Evolutionary conservation across 1,139 yeast genomes (phyloP).

Genomic region (Suhomyces bokatorum): DNA sequence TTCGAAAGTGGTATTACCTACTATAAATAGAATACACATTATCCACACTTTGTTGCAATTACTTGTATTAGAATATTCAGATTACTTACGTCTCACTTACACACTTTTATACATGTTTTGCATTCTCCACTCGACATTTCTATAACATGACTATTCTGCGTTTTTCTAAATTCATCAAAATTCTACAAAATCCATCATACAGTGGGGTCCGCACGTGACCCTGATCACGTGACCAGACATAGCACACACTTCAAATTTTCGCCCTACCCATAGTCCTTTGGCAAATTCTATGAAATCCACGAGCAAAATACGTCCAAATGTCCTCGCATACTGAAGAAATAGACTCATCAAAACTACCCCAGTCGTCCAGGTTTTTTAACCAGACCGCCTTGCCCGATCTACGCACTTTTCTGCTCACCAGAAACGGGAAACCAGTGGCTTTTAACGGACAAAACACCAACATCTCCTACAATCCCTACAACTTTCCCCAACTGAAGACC

Average conservation of each 20-base stretch:
- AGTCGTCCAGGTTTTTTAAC: constrained; percentile 38
- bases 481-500: constrained; percentile 44
- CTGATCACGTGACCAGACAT: neutral
- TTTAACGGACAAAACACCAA: constrained; percentile 32
- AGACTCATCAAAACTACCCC: constrained; percentile 29
- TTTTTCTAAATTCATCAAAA: neutral
- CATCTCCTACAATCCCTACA: constrained; percentile 45
- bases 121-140: too few relatives aligned
- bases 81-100: too few relatives aligned
- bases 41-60: too few relatives aligned
- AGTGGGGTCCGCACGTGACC: neutral
- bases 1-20: too few relatives aligned
- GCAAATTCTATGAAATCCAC: neutral
- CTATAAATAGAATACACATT: too few relatives aligned
- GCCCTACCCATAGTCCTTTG: neutral
- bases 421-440: constrained; percentile 22
- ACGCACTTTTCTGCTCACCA: constrained; percentile 23
- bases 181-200: neutral
- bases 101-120: too few relatives aligned
- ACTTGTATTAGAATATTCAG: too few relatives aligned
- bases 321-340: constrained; percentile 16
- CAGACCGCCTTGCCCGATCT: constrained; percentile 32
- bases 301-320: constrained; percentile 1
- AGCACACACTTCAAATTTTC: constrained; percentile 1
- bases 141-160: too few relatives aligned